Percentiles rank a stretch among this genome's conserved stretches.
Conservation (phyloP, 208 protist species). For the Wallacemonas rigidus region DNA sequence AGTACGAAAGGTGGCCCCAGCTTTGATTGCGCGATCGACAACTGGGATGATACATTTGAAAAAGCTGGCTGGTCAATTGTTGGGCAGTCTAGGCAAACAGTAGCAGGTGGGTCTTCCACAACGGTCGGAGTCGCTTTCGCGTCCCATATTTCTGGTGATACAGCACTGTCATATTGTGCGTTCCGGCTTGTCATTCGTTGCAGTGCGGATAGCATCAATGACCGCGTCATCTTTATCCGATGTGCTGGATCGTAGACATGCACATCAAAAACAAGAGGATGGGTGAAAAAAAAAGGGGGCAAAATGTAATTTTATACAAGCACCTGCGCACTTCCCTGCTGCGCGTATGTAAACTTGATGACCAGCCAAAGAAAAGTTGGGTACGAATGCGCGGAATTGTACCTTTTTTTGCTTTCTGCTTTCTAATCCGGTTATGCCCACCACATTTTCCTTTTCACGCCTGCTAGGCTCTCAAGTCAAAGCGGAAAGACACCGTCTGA, state of each 20-base stretch:
- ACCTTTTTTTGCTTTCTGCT: too few species aligned
- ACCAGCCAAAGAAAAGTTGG: too few species aligned
- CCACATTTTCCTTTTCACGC: too few species aligned
- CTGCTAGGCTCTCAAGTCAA: too few species aligned
- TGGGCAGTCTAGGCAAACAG: constrained; percentile 27
- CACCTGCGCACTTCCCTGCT: too few species aligned
- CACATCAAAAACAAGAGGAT: too few species aligned
- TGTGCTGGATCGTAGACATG: constrained; percentile 35
- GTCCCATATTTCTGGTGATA: constrained; percentile 6
- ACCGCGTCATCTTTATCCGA: constrained; percentile 29
- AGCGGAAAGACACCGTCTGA: too few species aligned
- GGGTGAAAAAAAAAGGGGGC: too few species aligned
- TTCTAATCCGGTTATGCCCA: too few species aligned
- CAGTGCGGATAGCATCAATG: constrained; percentile 14
- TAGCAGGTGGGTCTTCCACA: constrained; percentile 21
- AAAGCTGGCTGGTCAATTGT: constrained; percentile 42
- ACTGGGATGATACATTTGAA: constrained; percentile 45
- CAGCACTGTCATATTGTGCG: constrained; percentile 19
- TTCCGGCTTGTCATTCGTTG: constrained; percentile 23
- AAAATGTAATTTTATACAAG: not conserved
- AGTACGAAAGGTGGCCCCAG: constrained; percentile 40
- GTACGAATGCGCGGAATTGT: too few species aligned
- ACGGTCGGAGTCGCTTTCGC: constrained; percentile 23
- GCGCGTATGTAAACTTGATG: too few species aligned
- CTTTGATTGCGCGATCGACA: constrained; percentile 46